Evolutionary conservation across 495 filamentous ascomycete species (phyloP).

Genomic region (Apiosordaria backusii): DNA sequence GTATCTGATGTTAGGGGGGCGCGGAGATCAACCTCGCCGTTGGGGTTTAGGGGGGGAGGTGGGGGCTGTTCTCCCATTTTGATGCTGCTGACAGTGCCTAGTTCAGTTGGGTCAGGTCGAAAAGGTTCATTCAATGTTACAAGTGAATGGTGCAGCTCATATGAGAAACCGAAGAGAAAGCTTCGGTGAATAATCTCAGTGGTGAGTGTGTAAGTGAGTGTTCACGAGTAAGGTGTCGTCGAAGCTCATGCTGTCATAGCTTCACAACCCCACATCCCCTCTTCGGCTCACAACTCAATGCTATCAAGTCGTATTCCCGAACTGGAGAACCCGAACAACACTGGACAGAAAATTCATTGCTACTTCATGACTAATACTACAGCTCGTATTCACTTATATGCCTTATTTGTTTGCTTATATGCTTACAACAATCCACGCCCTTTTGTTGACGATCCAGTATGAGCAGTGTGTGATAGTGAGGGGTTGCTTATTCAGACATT

Average conservation of each 20-base stretch:
- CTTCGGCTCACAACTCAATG: too few species aligned
- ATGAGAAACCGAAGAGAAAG: background rate
- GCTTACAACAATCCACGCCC: background rate
- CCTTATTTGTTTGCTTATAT: background rate
- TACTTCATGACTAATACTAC: background rate
- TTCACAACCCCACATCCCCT: background rate
- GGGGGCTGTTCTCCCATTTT: background rate
- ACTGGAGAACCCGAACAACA: background rate
- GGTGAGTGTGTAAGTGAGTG: background rate
- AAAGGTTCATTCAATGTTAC: background rate
- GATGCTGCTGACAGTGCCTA: background rate
- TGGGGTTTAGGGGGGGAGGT: background rate
- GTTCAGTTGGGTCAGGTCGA: background rate
- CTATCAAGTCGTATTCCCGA: background rate
- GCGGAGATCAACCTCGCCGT: conserved; percentile 31
- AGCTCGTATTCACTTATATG: background rate
- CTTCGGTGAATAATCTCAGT: background rate
- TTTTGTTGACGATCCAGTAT: too few species aligned
- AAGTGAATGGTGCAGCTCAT: background rate
- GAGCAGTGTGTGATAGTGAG: background rate
- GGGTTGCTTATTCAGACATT: background rate
- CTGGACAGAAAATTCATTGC: background rate
- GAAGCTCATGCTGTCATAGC: background rate
- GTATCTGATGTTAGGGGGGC: conserved; percentile 44
- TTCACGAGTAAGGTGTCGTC: background rate